Percentiles rank a stretch among this genome's conserved stretches.
Conservation (phyloP, 2,329 filamentous ascomycete species). For the Fusarium redolens region DNA sequence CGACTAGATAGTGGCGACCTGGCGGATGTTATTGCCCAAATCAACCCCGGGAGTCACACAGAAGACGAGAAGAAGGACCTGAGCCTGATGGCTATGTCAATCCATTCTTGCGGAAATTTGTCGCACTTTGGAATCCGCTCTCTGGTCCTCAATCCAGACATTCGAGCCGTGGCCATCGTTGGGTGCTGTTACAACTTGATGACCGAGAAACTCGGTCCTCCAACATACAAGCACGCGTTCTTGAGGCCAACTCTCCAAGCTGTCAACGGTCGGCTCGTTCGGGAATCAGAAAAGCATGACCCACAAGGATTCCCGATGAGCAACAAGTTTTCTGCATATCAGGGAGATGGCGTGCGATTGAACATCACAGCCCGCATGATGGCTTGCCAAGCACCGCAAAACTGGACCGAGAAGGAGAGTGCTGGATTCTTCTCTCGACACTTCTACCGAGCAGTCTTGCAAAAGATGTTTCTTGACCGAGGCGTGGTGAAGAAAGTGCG, state of each 20-base stretch:
- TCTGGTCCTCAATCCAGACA: conserved; percentile 82
- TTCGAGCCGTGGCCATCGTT: conserved; percentile 92
- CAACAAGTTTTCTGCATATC: conserved; percentile 69
- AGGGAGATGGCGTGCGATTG: conserved; percentile 75
- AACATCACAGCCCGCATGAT: conserved; percentile 99
- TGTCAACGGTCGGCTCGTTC: conserved; percentile 74
- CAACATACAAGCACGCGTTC: conserved; percentile 85
- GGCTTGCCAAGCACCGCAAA: conserved; percentile 94
- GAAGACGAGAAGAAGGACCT: conserved; percentile 51
- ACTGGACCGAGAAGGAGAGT: conserved; percentile 87
- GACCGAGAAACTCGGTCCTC: conserved; percentile 87
- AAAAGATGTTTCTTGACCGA: conserved; percentile 90
- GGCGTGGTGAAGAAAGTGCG: conserved; percentile 76
- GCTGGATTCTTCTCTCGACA: conserved; percentile 91
- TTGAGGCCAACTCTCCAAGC: conserved; percentile 76
- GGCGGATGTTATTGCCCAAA: conserved; percentile 71
- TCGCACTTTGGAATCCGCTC: conserved; percentile 93
- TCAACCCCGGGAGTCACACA: conserved; percentile 52
- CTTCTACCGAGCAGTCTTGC: conserved; percentile 90
- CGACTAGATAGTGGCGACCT: conserved; percentile 79
- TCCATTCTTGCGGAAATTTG: conserved; percentile 98
- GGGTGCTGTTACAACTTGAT: conserved; percentile 98
- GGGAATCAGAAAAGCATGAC: conserved; percentile 79
- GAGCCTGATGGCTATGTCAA: conserved; percentile 86
- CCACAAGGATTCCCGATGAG: conserved; percentile 97